Base-by-base conservation (phyloP, 768 basidiomycete genomes). In the Filobasidium floriforme region DNA sequence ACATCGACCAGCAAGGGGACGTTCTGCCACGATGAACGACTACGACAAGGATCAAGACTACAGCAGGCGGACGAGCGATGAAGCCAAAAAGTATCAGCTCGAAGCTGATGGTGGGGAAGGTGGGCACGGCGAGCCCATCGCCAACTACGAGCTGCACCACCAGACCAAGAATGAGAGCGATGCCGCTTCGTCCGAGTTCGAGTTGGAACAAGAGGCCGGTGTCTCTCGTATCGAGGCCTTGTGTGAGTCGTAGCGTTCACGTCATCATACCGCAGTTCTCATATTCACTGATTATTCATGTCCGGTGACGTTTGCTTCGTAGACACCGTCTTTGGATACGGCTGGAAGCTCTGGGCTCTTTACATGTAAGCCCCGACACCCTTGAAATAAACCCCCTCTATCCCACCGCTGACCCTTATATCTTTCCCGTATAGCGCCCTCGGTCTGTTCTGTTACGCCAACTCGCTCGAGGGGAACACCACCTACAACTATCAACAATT, bases 141-240 rank as follows among this genome's bases (percentile, higher is more conserved):
- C 22, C 54, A 57, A 24, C 24, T 57, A 57, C 54, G 24, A 57
- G 26, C 54, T 57, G 7, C 22, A 57, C 54, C 54, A 57, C 4
- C 12, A 57, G 12, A 15, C n/a, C 26, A 15, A 22, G 46, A 22
- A 49, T 22, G 54, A 57, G 54, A 24, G 12, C 15, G 54, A 57
- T 28, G 7, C 54, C 24, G 19, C 24, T 14, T 26, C 22, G 19
- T 57, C 54, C 24, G 12, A 26, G 15, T 26, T 26, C 26, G 54
- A 57, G 18, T 49, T 65, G 57, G 64, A 65, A 37, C 73, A 75
- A 57, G 70, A 73, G 24, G 69, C 62, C 11, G 74, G 74, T 63
- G 74, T 75, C 9, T 72, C 72, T 29, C 66, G 68, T 40, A 75
- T 75, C 52, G 74, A 75, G 65, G 71, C 74, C 6, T 55, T 75